Percentiles rank a stretch among this genome's conserved stretches.
Evolutionary conservation across 805 yeast genomes (phyloP).

Genomic region (Candida pseudoglaebosa): DNA sequence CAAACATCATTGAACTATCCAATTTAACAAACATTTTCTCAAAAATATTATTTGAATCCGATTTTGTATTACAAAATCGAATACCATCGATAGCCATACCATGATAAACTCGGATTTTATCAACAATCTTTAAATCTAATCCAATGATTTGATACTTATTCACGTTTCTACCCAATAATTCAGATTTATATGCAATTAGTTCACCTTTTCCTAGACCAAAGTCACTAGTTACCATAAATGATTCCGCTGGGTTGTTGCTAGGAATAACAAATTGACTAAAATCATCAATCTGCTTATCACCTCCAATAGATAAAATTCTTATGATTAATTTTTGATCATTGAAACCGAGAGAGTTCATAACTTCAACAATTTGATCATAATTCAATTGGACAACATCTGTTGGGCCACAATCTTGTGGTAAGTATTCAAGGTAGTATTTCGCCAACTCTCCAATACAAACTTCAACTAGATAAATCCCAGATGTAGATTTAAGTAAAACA

Average conservation of each 20-base stretch:
- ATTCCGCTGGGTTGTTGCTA: conserved; percentile 10
- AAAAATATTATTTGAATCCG: conserved; percentile 42
- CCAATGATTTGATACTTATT: conserved; percentile 21
- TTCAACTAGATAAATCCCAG: conserved; percentile 76
- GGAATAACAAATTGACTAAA: conserved; percentile 25
- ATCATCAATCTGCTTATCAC: conserved; percentile 52
- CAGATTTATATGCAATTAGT: conserved; percentile 35
- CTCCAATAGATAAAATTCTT: conserved; percentile 55
- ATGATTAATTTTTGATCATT: conserved; percentile 38
- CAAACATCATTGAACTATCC: conserved; percentile 30
- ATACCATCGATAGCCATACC: conserved; percentile 83
- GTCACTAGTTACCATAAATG: conserved; percentile 23
- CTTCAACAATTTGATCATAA: conserved; percentile 34
- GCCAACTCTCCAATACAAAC: conserved; percentile 54
- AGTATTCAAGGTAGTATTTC: conserved; percentile 54
- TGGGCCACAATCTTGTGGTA: conserved; percentile 56
- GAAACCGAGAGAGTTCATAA: conserved; percentile 21
- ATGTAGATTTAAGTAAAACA: conserved; percentile 41
- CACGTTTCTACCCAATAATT: conserved; percentile 23
- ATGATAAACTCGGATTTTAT: conserved; percentile 57
- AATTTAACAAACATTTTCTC: conserved; percentile 35
- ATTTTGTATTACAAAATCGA: conserved; percentile 37
- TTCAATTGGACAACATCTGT: conserved; percentile 48
- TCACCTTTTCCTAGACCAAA: conserved; percentile 39
- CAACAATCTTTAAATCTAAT: conserved; percentile 35